Evolutionary conservation across 2,329 filamentous ascomycete genomes (phyloP).

Genomic region (Aspergillus floridensis): DNA sequence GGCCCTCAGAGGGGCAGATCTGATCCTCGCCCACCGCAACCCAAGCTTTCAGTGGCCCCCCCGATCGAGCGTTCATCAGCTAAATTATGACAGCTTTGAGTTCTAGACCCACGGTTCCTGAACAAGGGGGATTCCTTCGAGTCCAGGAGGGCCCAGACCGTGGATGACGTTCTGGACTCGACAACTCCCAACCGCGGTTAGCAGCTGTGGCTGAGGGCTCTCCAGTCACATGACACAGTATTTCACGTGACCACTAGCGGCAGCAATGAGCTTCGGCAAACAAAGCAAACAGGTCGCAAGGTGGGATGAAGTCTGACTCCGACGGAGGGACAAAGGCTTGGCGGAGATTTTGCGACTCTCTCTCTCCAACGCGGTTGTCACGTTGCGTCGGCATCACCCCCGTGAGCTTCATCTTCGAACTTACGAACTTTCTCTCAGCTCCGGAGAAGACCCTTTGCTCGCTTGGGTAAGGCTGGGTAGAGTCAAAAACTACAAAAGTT

Average conservation of each 20-base stretch:
- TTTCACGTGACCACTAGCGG: not conserved
- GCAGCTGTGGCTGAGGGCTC: conserved; percentile 11
- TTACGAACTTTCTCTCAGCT: not conserved
- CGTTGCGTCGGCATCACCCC: not conserved
- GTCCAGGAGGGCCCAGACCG: conserved; percentile 33
- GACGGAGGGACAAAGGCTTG: conserved; percentile 20
- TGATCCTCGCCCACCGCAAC: conserved; percentile 2
- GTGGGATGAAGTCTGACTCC: conserved; percentile 23
- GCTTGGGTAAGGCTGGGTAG: not conserved
- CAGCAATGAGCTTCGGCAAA: conserved; percentile 1
- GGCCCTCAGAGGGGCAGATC: not conserved
- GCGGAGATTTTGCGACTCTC: conserved; percentile 29
- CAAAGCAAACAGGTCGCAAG: conserved; percentile 21
- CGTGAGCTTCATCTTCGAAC: not conserved
- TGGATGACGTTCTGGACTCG: conserved; percentile 29
- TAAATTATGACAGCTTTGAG: conserved; percentile 13
- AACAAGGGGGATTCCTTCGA: conserved; percentile 16
- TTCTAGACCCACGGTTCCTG: conserved; percentile 30
- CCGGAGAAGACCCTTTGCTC: not conserved
- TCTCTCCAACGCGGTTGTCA: not conserved
- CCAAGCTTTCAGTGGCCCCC: conserved; percentile 1
- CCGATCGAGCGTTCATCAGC: conserved; percentile 12
- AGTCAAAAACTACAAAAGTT: not conserved
- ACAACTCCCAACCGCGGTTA: conserved; percentile 18
- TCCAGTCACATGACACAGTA: conserved; percentile 6